Percentiles rank a stretch among this genome's conserved stretches.
These are phyloP conservation scores for Sporobolomyces phaffii DNA, from an alignment of 768 basidiomycete genomes.

Conservation along the genomic window DNA sequence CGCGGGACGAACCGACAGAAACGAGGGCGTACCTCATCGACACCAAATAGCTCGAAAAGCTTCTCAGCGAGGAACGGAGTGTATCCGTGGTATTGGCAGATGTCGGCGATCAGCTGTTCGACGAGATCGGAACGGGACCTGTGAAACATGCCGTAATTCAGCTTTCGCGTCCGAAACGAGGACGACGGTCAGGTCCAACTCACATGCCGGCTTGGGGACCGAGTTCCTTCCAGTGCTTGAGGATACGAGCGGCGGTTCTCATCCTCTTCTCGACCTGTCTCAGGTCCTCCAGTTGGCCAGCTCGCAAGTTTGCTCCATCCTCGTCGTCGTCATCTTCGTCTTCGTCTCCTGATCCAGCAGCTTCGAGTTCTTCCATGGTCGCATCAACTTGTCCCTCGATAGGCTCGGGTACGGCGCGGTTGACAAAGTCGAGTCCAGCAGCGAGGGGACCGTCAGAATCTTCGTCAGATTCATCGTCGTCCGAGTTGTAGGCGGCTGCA, in stretches of 20 bases:
- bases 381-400: constrained; percentile 31
- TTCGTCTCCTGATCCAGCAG: constrained; percentile 46
- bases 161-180: background rate
- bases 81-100: constrained; percentile 94
- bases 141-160: background rate
- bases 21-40: constrained; percentile 64
- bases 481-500: constrained; percentile 35
- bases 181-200: constrained; percentile 41
- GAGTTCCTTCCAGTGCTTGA: constrained; percentile 65
- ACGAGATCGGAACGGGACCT: constrained; percentile 87
- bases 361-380: constrained; percentile 49
- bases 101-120: constrained; percentile 78
- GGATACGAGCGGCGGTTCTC: constrained; percentile 65
- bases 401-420: constrained; percentile 25
- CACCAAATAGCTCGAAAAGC: constrained; percentile 84
- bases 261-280: constrained; percentile 71
- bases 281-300: constrained; percentile 63
- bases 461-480: constrained; percentile 19
- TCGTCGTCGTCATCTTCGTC: constrained; percentile 53
- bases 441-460: constrained; percentile 10
- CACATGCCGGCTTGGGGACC: constrained; percentile 63
- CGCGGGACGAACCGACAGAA: background rate
- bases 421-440: constrained; percentile 12
- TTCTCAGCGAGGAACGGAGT: constrained; percentile 92
- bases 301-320: constrained; percentile 58